Evolutionary conservation across 495 filamentous ascomycete genomes (phyloP), one percentile per base, ranked within the genome.

Genomic region (Hyaloscypha finlandica): DNA sequence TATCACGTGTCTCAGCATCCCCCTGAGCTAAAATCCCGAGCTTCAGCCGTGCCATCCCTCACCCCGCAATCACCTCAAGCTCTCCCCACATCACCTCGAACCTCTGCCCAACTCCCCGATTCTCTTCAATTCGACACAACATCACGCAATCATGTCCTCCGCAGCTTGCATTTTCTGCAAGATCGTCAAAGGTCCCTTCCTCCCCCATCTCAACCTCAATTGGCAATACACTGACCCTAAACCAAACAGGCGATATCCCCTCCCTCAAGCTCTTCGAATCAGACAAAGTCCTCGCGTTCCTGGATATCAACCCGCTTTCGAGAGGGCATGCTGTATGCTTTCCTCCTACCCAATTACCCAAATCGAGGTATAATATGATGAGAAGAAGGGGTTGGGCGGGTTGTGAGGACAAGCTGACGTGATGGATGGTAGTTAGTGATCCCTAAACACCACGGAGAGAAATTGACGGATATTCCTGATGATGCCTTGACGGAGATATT

Each of bases 131-230:
- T 19, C 11, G 4, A 16, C 16, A 6, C 42, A 48, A 12, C 16
- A 48, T 6, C 42, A 14, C 16, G 42, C 9, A 48, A 48, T 16
- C 16, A 48, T 48, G 42, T 48, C 42, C 2, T 48, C 39, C 16
- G 83, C 89, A 25, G 85, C 91, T 54, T 99, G 95, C 74, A 94
- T 98, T 77, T 99, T 99, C 83, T 99, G 95, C 86, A 96, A 91
- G 75, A 98, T 99, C 76, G 90, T 99, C 80, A 96, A 96, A 84
- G 95, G 93, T 90, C 80, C 66, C 77, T 70, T 48, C 39, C 16
- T 39, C 64, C 51, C 11, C n/a, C 20, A 42, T 52, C 48, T 51
- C 37, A 59, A 52, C 51, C 19, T 25, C 33, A 54, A 22, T 12
- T 39, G n/a, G 8, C 57, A 53, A 59, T 31, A 19, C 29, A 52